Evolutionary conservation across 2,329 filamentous ascomycete genomes (phyloP).

Genomic region (Tolypocladium nubicola): DNA sequence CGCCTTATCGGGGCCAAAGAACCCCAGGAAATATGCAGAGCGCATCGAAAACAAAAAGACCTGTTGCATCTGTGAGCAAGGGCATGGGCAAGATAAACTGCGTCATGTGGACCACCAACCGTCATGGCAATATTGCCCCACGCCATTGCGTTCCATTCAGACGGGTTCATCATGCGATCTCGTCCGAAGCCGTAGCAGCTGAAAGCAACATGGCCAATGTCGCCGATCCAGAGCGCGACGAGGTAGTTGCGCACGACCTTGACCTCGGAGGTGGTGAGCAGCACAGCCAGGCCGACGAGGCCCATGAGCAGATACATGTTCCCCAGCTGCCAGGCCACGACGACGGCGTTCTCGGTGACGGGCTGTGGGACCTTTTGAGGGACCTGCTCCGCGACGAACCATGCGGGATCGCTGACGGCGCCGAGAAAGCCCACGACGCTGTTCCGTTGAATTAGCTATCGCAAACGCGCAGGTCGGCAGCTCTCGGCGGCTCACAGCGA

Average conservation of each 20-base stretch:
- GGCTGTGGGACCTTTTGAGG: slow-evolving; percentile 24
- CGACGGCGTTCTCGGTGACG: slow-evolving; percentile 34
- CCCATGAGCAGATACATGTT: slow-evolving; percentile 60
- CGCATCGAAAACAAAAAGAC: slow-evolving; percentile 45
- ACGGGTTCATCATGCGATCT: slow-evolving; percentile 39
- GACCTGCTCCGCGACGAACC: slow-evolving; percentile 55
- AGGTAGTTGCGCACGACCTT: slow-evolving; percentile 59
- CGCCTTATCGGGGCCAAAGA: slow-evolving; percentile 40
- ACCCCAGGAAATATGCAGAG: slow-evolving; percentile 45
- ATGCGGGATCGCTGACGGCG: slow-evolving; percentile 43
- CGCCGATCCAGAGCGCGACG: slow-evolving; percentile 52
- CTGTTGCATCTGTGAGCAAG: slow-evolving; percentile 17
- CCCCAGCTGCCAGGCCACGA: slow-evolving; percentile 57
- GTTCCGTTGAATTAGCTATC: slow-evolving; percentile 8
- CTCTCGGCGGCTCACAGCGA: slow-evolving; percentile 43
- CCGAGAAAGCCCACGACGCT: slow-evolving; percentile 50
- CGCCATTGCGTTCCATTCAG: slow-evolving; percentile 57
- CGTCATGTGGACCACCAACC: slow-evolving; percentile 25
- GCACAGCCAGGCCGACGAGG: slow-evolving; percentile 51
- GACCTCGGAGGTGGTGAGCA: slow-evolving; percentile 53
- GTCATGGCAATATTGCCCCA: slow-evolving; percentile 64
- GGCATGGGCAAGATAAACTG: background rate
- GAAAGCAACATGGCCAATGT: slow-evolving; percentile 56
- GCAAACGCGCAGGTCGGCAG: background rate
- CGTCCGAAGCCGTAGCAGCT: slow-evolving; percentile 48